phyloP scores from a whole-genome alignment of 805 yeast genomes.

The Saturnispora hagleri region DNA sequence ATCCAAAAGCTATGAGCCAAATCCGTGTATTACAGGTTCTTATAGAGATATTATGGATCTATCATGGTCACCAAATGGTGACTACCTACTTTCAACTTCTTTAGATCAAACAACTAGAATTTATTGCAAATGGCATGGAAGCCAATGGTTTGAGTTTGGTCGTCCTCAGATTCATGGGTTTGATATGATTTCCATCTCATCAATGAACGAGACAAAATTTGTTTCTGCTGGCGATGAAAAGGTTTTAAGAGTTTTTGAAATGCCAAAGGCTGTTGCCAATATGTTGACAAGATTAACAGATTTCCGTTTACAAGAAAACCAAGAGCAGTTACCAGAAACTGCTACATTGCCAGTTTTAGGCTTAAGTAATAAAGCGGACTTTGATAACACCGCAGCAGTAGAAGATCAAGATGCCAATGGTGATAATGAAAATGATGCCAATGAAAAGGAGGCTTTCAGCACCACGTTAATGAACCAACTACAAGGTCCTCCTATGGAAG shows the following conservation, averaged over 20 bases:
- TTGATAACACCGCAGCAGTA: constrained; percentile 34
- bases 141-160: constrained; percentile 79
- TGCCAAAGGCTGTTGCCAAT: constrained; percentile 69
- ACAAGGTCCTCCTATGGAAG: constrained; percentile 71
- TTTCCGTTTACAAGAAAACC: constrained; percentile 3
- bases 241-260: constrained; percentile 77
- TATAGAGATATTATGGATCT: constrained; percentile 66
- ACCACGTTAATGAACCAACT: constrained; percentile 40
- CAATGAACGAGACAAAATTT: constrained; percentile 52
- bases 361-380: constrained; percentile 79
- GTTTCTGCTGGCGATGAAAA: constrained; percentile 97
- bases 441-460: constrained; percentile 26
- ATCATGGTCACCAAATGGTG: constrained; percentile 62
- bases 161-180: constrained; percentile 98
- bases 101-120: constrained; percentile 90
- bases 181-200: constrained; percentile 78
- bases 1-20: constrained; percentile 24
- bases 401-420: constrained; percentile 31
- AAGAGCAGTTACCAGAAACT: constrained; percentile 45
- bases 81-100: constrained; percentile 67
- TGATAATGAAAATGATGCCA: constrained; percentile 31
- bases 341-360: constrained; percentile 93
- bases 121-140: constrained; percentile 50
- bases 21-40: constrained; percentile 67
- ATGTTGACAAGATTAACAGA: constrained; percentile 32